Percentiles rank a stretch among this genome's conserved stretches.
Evolutionary conservation across 2,329 filamentous ascomycete species (phyloP).

Genomic region (Ceratocystis huliohia): DNA sequence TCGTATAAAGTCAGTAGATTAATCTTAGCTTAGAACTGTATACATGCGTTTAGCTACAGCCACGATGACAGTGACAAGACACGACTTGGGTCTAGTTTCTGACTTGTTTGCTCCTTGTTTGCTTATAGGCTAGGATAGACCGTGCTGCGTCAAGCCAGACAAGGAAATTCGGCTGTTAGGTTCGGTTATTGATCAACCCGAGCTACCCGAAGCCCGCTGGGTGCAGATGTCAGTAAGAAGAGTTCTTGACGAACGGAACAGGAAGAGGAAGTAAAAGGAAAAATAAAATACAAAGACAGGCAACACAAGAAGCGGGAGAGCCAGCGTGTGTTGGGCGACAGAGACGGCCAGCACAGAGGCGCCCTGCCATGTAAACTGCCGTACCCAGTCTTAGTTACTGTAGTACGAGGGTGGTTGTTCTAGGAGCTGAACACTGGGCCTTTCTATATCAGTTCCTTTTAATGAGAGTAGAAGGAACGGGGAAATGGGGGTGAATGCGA

Average conservation of each 20-base stretch:
- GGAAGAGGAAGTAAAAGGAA: too few species aligned
- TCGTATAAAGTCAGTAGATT: too few species aligned
- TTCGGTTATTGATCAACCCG: background rate
- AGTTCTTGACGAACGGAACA: background rate
- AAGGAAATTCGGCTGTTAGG: too few species aligned
- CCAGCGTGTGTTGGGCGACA: background rate
- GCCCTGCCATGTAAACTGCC: background rate
- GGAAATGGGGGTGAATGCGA: background rate
- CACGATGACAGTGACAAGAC: too few species aligned
- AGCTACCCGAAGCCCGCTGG: background rate
- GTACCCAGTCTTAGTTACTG: background rate
- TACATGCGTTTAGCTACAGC: too few species aligned
- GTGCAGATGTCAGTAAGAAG: background rate
- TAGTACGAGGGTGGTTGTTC: background rate
- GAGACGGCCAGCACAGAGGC: background rate
- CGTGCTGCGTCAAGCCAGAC: too few species aligned
- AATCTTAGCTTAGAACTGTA: too few species aligned
- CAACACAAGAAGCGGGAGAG: background rate
- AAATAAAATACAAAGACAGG: background rate
- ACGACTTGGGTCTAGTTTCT: too few species aligned
- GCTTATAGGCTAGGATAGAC: too few species aligned
- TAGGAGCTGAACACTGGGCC: slow-evolving; percentile 1
- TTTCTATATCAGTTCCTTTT: slow-evolving; percentile 8
- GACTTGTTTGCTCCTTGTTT: too few species aligned
- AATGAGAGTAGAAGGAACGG: background rate